Conservation (phyloP, 2,329 filamentous ascomycete species). For the Fusarium sp. region DNA sequence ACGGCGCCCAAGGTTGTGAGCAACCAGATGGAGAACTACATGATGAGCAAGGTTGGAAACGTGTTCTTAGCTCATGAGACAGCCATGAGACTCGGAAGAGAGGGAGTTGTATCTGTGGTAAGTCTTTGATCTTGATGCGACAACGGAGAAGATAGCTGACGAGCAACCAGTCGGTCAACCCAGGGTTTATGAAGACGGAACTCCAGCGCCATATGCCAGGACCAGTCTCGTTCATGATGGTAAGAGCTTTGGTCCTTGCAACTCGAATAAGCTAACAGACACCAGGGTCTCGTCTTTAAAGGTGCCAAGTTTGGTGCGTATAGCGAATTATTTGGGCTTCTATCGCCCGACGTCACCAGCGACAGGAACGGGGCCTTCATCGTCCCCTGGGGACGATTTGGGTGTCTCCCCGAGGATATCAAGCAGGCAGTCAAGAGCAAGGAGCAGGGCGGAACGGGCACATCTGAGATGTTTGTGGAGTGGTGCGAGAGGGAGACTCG, state of each 20-base stretch:
- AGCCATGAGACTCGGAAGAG: constrained; percentile 13
- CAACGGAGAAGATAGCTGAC: not conserved
- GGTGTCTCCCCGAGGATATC: constrained; percentile 23
- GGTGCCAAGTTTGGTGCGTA: constrained; percentile 33
- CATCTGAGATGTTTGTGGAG: constrained; percentile 13
- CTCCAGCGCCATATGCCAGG: constrained; percentile 32
- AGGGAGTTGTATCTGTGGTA: constrained; percentile 30
- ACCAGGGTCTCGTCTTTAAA: constrained; percentile 32
- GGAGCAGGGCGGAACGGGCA: constrained; percentile 12
- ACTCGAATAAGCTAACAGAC: not conserved
- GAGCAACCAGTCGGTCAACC: constrained; percentile 26
- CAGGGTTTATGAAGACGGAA: constrained; percentile 35
- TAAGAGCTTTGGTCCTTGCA: not conserved
- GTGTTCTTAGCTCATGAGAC: constrained; percentile 26
- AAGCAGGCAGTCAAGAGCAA: constrained; percentile 16
- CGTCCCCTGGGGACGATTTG: constrained; percentile 30
- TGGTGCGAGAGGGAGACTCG: constrained; percentile 31
- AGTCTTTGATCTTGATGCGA: not conserved
- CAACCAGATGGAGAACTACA: constrained; percentile 37
- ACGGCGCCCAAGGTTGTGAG: constrained; percentile 21
- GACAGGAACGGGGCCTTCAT: constrained; percentile 30
- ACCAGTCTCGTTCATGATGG: constrained; percentile 33
- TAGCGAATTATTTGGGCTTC: constrained; percentile 34
- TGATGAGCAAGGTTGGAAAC: constrained; percentile 37
- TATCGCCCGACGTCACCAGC: constrained; percentile 28